Percentiles rank a stretch among this genome's conserved stretches.
Conservation (phyloP, 2,329 filamentous ascomycete genomes). For the Scedosporium aurantiacum region DNA sequence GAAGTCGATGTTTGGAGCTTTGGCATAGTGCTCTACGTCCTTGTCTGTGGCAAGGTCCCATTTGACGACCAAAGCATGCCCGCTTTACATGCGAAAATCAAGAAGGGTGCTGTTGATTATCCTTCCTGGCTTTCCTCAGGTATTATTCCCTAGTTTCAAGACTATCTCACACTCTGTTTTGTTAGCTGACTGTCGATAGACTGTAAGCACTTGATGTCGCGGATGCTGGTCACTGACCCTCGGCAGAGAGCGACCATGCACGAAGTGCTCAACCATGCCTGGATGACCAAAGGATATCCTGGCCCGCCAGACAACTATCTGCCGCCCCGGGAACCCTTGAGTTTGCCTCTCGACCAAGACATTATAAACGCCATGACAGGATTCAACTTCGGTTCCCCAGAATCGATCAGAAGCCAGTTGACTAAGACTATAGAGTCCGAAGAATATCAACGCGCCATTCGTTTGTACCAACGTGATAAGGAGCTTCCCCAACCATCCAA, state of each 20-base stretch:
- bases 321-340: conserved; percentile 71
- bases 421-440: conserved; percentile 83
- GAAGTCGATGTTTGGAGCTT: conserved; percentile 99
- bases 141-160: conserved; percentile 32
- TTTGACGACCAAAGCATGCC: conserved; percentile 99
- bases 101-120: conserved; percentile 92
- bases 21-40: conserved; percentile 90
- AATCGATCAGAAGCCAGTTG: conserved; percentile 72
- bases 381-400: conserved; percentile 87
- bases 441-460: conserved; percentile 82
- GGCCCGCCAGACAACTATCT: conserved; percentile 82
- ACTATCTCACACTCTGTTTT: neutral
- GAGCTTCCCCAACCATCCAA: conserved; percentile 45
- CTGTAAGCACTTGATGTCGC: conserved; percentile 82
- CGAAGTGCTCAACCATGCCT: conserved; percentile 90
- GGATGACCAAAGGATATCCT: conserved; percentile 88
- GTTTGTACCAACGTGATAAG: conserved; percentile 55
- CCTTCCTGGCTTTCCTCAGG: conserved; percentile 84
- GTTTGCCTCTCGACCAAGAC: conserved; percentile 69
- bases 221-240: conserved; percentile 94
- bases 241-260: conserved; percentile 73
- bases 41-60: conserved; percentile 95
- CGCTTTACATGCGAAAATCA: conserved; percentile 95
- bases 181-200: conserved; percentile 40
- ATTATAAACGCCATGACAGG: conserved; percentile 92